Evolutionary conservation across 2,329 filamentous ascomycete species (phyloP), one percentile per base, ranked within the genome.

Genomic region (Colletotrichum trifolii): DNA sequence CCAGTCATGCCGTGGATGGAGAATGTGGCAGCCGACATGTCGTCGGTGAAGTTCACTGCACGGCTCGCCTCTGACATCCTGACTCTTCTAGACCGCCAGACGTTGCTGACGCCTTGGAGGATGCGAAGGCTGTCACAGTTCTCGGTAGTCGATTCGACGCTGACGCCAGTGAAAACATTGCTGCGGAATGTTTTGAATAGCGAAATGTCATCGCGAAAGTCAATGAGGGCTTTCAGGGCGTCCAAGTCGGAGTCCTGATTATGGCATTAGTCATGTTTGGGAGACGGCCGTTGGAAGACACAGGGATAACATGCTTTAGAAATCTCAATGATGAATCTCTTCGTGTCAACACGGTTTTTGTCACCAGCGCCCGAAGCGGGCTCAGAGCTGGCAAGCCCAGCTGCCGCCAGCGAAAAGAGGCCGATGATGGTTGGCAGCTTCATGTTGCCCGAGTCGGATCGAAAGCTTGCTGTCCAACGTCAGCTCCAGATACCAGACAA

Each of bases 1-100:
- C 78, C 77, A 4, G 78, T 81, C 71, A 75, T 76, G 13, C 73
- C 71, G 47, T 80, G 78, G n/a, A 75, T 69, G 2, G 74, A 75
- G 53, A 78, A 78, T 48, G 76, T 77, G 0, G 39, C 42, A 0
- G 55, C 60, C 1, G 42, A 59, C 0, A 40, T 36, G 8, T 56
- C 55, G 4, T 13, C 38, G 1, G 25, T 25, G 10, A 60, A 64
- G 9, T 43, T 39, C 40, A 35, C 53, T 3, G 42, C 48, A 10
- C 52, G 17, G 10, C 43, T 12, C 15, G 53, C 56, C 1, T 54
- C 4, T 2, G 50, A 60, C 39, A 67, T 54, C 33, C 53, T 35
- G 39, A 68, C 38, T 10, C 25, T 38, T 17, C 60, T 64, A 2
- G 67, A 68, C 5, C 15, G 52, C 67, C 67, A 68, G 17, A 67